phyloP scores from a whole-genome alignment of 805 yeast genomes.

The Yamadazyma phyllophila region DNA sequence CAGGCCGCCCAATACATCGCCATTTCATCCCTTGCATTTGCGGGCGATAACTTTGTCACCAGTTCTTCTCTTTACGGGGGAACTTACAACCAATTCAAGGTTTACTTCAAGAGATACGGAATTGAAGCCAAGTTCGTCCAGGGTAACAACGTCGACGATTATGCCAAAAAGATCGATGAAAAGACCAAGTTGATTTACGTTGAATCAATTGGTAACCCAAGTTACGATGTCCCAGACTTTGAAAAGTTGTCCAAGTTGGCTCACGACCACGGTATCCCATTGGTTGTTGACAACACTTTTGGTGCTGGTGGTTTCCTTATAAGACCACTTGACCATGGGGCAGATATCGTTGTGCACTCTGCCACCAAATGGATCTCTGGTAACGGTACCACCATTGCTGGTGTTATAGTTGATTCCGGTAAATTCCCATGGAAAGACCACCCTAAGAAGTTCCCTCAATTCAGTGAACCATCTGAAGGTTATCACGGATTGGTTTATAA shows the following conservation, averaged over 20 bases:
- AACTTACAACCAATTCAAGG: slow-evolving; percentile 92
- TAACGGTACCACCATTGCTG: slow-evolving; percentile 93
- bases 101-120: slow-evolving; percentile 85
- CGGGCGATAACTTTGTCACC: slow-evolving; percentile 88
- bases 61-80: slow-evolving; percentile 92
- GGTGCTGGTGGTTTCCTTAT: slow-evolving; percentile 94
- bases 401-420: slow-evolving; percentile 87
- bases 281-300: slow-evolving; percentile 93
- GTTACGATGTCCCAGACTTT: slow-evolving; percentile 89
- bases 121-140: slow-evolving; percentile 81
- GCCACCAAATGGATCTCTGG: slow-evolving; percentile 99
- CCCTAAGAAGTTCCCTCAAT: slow-evolving; percentile 88
- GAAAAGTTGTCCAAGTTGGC: slow-evolving; percentile 72
- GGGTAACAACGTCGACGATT: slow-evolving; percentile 75
- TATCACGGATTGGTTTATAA: slow-evolving; percentile 85
- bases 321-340: slow-evolving; percentile 85
- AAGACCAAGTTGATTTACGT: slow-evolving; percentile 87
- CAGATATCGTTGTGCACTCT: slow-evolving; percentile 88
- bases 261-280: slow-evolving; percentile 82
- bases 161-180: slow-evolving; percentile 71
- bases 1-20: slow-evolving; percentile 94
- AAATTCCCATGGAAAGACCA: slow-evolving; percentile 87
- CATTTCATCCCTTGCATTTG: slow-evolving; percentile 74
- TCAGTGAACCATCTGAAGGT: slow-evolving; percentile 86
- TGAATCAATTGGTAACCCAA: slow-evolving; percentile 92